Evolutionary conservation across 352 stramenopile species (phyloP), one percentile per base, ranked within the genome.

Genomic region (Pythium utonaiense): DNA sequence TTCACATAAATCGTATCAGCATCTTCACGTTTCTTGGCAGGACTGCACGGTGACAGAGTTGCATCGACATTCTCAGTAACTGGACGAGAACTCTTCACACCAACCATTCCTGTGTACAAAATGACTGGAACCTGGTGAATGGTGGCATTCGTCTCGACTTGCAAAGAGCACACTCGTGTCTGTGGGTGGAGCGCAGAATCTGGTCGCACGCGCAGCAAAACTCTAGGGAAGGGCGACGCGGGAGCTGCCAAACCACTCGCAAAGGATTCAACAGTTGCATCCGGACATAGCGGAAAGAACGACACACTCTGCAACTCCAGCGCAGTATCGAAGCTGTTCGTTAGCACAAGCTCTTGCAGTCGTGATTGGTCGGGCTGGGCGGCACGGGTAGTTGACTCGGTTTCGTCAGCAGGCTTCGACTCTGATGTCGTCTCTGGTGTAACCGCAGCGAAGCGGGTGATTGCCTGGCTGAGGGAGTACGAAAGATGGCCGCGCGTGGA

Each of bases 291-390:
- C 3, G 25, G 10, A 17, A 3, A 14, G 34, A 61, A 16, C 19
- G 9, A 3, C 2, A 51, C 42, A 17, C 24, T 12, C 30, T 61
- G 27, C 19, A 61, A 4, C 28, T 61, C 41, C 0, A 57, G 4
- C 10, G 36, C 17, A 14, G 25, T 31, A 14, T 64, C 49, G 21
- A 86, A 86, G 8, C 44, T 24, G 50, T 65, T 65, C 28, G 4
- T 27, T 12, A 65, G 51, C 13, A 24, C 13, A 6, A 65, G 19
- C 4, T 16, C 6, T 16, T 19, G n/a, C n/a, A n/a, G n/a, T n/a
- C n/a, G n/a, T n/a, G n/a, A n/a, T n/a, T n/a, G n/a, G n/a, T n/a
- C n/a, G n/a, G n/a, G n/a, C n/a, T n/a, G n/a, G n/a, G n/a, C n/a
- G n/a, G n/a, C n/a, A n/a, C n/a, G n/a, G n/a, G n/a, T n/a, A n/a